Evolutionary conservation across 2,329 filamentous ascomycete genomes (phyloP), one percentile per base, ranked within the genome.

Genomic region (Calonectria pseudoreteaudii): DNA sequence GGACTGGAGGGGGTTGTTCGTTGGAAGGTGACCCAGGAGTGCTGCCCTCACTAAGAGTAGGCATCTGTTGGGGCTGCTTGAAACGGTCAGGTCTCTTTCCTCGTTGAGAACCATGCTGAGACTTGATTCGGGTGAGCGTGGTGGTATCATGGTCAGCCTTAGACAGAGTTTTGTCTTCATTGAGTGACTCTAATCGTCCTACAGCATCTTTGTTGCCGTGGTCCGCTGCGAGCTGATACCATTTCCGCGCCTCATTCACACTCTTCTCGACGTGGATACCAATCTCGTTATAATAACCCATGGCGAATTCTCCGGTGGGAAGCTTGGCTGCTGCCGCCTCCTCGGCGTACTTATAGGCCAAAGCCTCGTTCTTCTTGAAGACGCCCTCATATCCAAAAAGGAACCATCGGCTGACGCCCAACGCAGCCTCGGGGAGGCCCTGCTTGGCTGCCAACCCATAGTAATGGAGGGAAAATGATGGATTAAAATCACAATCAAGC

Each of bases 351-450:
- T 92, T 93, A 85, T 94, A 99, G 9, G 97, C 96, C 64, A 98
- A 87, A 82, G 96, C 94, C 85, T 99, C 97, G 81, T 98, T 98
- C 89, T 98, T 98, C 74, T 94, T 91, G 82, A 99, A 98, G 9
- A 97, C 90, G 28, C 93, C 94, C 78, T 98, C 96, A 77, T 97
- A 96, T 3, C 97, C 97, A 81, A 98, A 98, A 34, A 99, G 89
- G 82, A 98, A 99, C 97, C 97, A 99, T 85, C 98, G 97, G 85
- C 96, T 98, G 74, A 99, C 95, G 34, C 96, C 95, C 85, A 99
- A 94, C 74, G 98, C 95, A 0, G 96, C 97, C 83, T 99, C 97
- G 0, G 95, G 89, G 80, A 98, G 95, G 23, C 96, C 96, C 85
- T 98, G 97, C 77, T 94, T 93, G 16, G 97, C 94, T 28, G 97